These are phyloP conservation scores for Secale cereale DNA, from an alignment of 176 grass and related monocot species.

Conservation along the genomic window DNA sequence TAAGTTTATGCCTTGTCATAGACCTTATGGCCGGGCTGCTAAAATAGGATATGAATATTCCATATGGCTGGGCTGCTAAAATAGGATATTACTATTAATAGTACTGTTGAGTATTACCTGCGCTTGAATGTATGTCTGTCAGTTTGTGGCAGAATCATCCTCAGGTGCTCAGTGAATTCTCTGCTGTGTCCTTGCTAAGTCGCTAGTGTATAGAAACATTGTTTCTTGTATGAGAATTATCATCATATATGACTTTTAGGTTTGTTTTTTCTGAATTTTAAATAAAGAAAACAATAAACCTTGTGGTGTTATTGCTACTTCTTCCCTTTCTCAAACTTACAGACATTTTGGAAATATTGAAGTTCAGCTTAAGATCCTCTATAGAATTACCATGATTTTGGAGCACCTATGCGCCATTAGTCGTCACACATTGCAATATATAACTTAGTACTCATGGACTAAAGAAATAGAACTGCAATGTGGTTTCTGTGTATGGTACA, in stretches of 20 bases:
- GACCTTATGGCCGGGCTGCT: not conserved
- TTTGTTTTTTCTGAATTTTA: not conserved
- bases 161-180: not conserved
- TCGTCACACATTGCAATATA: not conserved
- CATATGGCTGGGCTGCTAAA: not conserved
- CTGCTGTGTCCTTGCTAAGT: not conserved
- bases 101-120: not conserved
- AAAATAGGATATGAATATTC: not conserved
- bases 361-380: not conserved
- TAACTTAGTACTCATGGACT: not conserved
- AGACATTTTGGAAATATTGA: not conserved
- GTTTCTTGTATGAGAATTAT: not conserved
- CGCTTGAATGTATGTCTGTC: not conserved
- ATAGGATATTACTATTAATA: not conserved
- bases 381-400: not conserved
- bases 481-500: not conserved
- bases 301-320: not conserved
- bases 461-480: not conserved
- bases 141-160: not conserved
- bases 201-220: not conserved
- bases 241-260: not conserved
- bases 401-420: not conserved
- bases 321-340: not conserved
- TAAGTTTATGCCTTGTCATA: not conserved
- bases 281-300: not conserved